Evolutionary conservation across 1,139 yeast genomes (phyloP), one percentile per base, ranked within the genome.

Genomic region (Geotrichum candidum): DNA sequence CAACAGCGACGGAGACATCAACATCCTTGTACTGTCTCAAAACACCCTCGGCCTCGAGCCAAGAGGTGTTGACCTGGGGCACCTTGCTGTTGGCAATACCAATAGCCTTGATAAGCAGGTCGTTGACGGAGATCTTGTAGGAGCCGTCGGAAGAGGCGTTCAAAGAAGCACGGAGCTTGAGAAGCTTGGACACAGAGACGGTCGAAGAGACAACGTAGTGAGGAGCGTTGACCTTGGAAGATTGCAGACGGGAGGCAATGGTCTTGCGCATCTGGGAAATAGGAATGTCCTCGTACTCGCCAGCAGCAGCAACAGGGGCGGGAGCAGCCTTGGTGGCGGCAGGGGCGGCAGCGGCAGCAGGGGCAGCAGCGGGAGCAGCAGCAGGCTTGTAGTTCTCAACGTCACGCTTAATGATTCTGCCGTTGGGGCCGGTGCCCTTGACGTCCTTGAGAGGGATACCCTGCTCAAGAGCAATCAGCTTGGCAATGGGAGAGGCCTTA

Each of bases 1-100:
- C 96, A 67, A 94, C 99, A 54, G 99, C 99, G 65, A 94, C 97
- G 35, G 98, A 91, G 64, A 94, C 96, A 74, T 94, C 99, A 65
- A 92, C 98, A 71, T 86, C 87, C 73, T 83, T 81, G 83, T 86
- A 94, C 78, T 89, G 92, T 81, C 99, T 90, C 72, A 95, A 89
- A 70, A 94, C 87, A 68, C 92, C 91, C 79, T 92, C 87, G 56
- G 83, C 80, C 73, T 88, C 96, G 72, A 94, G 82, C 96, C 97
- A 94, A 74, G 94, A 88, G 51, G 97, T 84, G 81, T 95, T 94
- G 70, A 86, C 96, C 71, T 87, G 92, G 66, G 99, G 99, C 57
- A 92, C 96, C 78, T 94, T 86, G 76, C 82, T 82, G 66, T 90
- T 85, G 61, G 99, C 97, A 72, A 84, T 83, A 61, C 97, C 92